phyloP scores from a whole-genome alignment of 352 stramenopile species.

The Phytophthora citrophthora region DNA sequence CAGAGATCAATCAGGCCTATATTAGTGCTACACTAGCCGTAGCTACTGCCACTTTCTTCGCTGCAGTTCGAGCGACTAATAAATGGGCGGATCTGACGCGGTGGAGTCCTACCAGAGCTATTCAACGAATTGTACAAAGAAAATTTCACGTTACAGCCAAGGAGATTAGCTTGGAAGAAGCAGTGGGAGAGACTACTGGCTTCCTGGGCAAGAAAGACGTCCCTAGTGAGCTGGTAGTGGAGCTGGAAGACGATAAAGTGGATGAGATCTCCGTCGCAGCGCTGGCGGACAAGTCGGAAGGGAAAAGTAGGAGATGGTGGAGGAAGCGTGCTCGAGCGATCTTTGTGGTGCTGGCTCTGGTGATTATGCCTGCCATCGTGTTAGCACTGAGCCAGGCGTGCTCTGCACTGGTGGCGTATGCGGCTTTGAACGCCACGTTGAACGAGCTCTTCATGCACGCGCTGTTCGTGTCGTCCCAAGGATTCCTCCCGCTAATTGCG shows the following conservation, averaged over 20 bases:
- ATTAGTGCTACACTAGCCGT: constrained; percentile 8
- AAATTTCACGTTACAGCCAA: neutral
- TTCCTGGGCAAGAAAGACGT: constrained; percentile 4
- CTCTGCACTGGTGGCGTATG: constrained; percentile 24
- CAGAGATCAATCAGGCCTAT: constrained; percentile 29
- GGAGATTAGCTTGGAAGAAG: constrained; percentile 9
- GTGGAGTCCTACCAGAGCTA: constrained; percentile 14
- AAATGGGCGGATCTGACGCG: constrained; percentile 21
- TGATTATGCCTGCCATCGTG: constrained; percentile 18
- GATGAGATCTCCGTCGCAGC: neutral
- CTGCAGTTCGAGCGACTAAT: constrained; percentile 3
- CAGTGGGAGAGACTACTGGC: constrained; percentile 4
- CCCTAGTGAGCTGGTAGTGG: neutral
- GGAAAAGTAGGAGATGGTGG: neutral
- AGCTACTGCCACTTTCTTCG: constrained; percentile 22
- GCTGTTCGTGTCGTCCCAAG: constrained; percentile 26
- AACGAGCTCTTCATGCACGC: constrained; percentile 34
- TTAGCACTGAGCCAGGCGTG: constrained; percentile 14
- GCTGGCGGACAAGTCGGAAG: neutral
- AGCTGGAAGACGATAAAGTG: neutral
- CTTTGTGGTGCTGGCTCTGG: constrained; percentile 4
- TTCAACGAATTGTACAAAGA: neutral
- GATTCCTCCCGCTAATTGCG: constrained; percentile 18
- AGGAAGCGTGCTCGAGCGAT: neutral
- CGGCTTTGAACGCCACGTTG: constrained; percentile 33